Evolutionary conservation across 306 rosid genomes (phyloP), one percentile per base, ranked within the genome.

Genomic region (Medicago ruthenica): DNA sequence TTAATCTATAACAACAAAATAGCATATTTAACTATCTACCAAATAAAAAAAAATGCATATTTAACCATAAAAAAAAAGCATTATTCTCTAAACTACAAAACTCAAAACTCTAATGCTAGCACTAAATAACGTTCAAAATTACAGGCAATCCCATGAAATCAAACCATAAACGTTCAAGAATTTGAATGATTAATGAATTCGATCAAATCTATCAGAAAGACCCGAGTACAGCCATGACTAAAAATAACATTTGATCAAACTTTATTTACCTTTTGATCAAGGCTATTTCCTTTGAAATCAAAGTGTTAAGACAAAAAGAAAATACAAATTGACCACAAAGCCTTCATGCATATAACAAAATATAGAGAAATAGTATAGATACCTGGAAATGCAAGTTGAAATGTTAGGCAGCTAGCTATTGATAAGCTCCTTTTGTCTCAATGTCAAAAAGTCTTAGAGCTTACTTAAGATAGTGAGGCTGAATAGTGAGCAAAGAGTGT

Each of bases 321-420:
- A 61, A 61, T 27, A 13, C 3, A n/a, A n/a, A n/a, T n/a, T n/a
- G 24, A 54, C 17, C 9, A 42, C 41, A 79, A 7, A 54, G 59
- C 15, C 3, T 2, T 60, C 67, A 79, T 22, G 7, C 18, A 71
- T 40, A 31, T 5, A 51, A 66, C 16, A 34, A 44, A 75, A 8
- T 8, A 11, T 51, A 67, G 24, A 60, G 50, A 50, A 48, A 55
- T 10, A 48, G 13, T 5, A 34, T 34, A 16, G 14, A n/a, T 84
- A 84, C 87, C 87, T 80, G 83, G 37, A 68, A 80, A 40, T 42
- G 61, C 71, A 71, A 76, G 60, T 15, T 63, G 37, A 50, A 74
- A 79, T 39, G 37, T 6, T 48, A 14, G 22, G 66, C 10, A 51
- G n/a, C 7, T 17, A 55, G 31, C 39, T 50, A 24, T 13, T 18